These are phyloP conservation scores for Colletotrichum higginsianum DNA, from an alignment of 2,329 filamentous ascomycete genomes.

Conservation along the genomic window DNA sequence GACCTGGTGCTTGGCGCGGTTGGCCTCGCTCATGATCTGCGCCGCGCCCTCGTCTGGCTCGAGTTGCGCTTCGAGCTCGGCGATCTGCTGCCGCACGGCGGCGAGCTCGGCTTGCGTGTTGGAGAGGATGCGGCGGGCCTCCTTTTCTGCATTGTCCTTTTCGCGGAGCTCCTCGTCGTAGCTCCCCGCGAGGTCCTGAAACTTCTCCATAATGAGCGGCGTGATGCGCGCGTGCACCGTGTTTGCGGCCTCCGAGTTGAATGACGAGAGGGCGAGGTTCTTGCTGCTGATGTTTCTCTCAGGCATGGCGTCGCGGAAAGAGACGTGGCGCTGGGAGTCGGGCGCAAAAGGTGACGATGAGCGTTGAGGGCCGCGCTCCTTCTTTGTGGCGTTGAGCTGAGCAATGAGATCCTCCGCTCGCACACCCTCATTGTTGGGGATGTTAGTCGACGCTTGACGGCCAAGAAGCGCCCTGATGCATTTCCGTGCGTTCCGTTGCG, in stretches of 20 bases:
- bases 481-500: slow-evolving; percentile 89
- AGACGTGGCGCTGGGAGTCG: slow-evolving; percentile 71
- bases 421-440: slow-evolving; percentile 85
- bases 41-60: slow-evolving; percentile 69
- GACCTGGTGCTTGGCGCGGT: slow-evolving; percentile 63
- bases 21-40: slow-evolving; percentile 67
- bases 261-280: slow-evolving; percentile 57
- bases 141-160: slow-evolving; percentile 78
- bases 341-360: slow-evolving; percentile 82
- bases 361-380: slow-evolving; percentile 76
- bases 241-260: slow-evolving; percentile 76
- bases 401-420: slow-evolving; percentile 89
- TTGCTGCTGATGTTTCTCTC: slow-evolving; percentile 55
- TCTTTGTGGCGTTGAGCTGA: slow-evolving; percentile 77
- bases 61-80: slow-evolving; percentile 68
- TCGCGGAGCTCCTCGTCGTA: slow-evolving; percentile 84
- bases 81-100: slow-evolving; percentile 71
- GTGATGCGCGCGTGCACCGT: slow-evolving; percentile 79
- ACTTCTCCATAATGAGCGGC: slow-evolving; percentile 79
- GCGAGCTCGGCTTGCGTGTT: slow-evolving; percentile 79
- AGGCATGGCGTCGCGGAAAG: slow-evolving; percentile 65
- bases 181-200: slow-evolving; percentile 77
- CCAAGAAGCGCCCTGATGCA: slow-evolving; percentile 86
- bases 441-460: slow-evolving; percentile 86
- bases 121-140: slow-evolving; percentile 75